Base-by-base conservation (phyloP, 2,329 filamentous ascomycete species). In the Beauveria caledonica region DNA sequence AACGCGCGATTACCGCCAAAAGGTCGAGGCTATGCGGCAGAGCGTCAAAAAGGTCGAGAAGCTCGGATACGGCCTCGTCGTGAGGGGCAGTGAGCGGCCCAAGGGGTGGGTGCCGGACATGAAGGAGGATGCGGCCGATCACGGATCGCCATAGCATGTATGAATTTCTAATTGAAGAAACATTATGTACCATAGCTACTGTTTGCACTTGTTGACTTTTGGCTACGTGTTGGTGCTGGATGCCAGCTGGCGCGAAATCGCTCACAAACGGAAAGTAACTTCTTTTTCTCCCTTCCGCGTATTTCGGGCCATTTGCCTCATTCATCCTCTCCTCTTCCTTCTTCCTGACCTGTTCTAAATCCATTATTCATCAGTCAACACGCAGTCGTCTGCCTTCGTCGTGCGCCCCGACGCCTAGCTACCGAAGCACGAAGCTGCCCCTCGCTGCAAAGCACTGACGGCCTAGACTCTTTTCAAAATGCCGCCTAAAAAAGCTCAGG, bases 1-100 rank as follows among this genome's bases (percentile, higher is more conserved):
- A 64, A 77, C 79, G 66, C 77, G 76, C 77, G 77, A 78, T 65
- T 86, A 89, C 65, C 78, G 84, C 52, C 87, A 87, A 74, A 99
- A 99, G 80, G 84, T 91, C 76, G 85, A 86, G 45, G 88, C 92
- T 1, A 96, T 97, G 89, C 83, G 87, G 68, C 84, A 84, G 69
- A 95, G 91, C 72, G 92, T 99, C 27, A 86, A 88, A 69, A 99
- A 99, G 80, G 94, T 99, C 11, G 94, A 99, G 80, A 86, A 85
- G 65, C 84, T 93, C 25, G 86, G 92, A 33, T 99, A 97, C 73
- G 91, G 92, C 4, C 84, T 97, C 66, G 85, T 88, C 33, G 89
- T 99, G 23, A 81, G 94, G 57, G 93, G 93, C 0, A 89, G 87
- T 57, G 94, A 99, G 78, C 78, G 92, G 63, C 93, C 93, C 0